Evolutionary conservation across 257 asterid genomes (phyloP), one percentile per base, ranked within the genome.

Genomic region (Fraxinus pennsylvanica): DNA sequence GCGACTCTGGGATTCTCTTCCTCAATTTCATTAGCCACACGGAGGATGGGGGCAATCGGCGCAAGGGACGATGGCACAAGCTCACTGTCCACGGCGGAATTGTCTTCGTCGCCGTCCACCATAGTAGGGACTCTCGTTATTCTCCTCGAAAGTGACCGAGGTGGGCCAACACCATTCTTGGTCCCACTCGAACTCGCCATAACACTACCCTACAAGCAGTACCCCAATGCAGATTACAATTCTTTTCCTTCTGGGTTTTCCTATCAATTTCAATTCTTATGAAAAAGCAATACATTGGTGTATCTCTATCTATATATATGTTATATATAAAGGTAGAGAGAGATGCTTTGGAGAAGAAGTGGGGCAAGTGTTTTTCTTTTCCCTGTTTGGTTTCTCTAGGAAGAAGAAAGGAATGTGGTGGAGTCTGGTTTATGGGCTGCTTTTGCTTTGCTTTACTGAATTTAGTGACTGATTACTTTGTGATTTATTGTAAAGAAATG

Each of bases 141-240:
- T 79, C 90, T 84, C 87, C 92, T 81, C 9, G 97, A 90, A 3
- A 76, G 39, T 71, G 91, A 67, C 70, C 90, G 86, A 19, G 86
- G 96, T 21, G 94, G 94, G 80, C 87, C 93, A 84, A 80, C 88
- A 9, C 72, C 91, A 36, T 82, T 78, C 84, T 89, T 94, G 84
- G 90, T 90, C 75, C 97, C 97, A 85, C 97, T 96, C 21, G 97
- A 82, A 84, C 97, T 90, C 83, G 99, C 99, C 99, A 93, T 93
- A 45, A 50, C 63, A 71, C 80, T 79, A 43, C 76, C 61, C 21
- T 39, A 10, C 25, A 25, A 50, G 4, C 19, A 38, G 21, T 57
- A 6, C 76, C 36, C 69, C 69, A 63, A 63, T 27, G 69, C 69
- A 63, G 35, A 63, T 17, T 47, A 80, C 32, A 52, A 47, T 41